Base-by-base conservation (phyloP, 805 yeast species). In the Jamesozyma piceae region DNA sequence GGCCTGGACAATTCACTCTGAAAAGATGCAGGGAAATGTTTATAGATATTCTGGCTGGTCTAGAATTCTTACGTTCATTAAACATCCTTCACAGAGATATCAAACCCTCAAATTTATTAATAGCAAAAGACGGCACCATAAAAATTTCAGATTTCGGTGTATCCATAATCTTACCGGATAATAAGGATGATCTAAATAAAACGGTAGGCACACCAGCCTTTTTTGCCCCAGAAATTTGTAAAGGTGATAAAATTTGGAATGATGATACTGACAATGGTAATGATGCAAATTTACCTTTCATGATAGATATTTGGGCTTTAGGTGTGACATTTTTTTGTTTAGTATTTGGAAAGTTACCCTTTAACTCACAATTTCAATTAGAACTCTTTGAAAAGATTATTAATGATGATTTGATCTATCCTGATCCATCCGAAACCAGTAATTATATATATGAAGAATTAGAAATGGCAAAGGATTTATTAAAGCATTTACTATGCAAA, bases 151-250 rank as follows among this genome's bases (percentile, higher is more conserved):
- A 90, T 66, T 92, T 90, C 65, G 97, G 98, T 20, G 95, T 92
- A 13, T 86, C 96, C 1, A 83, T 85, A 62, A 36, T 41, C 29
- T 30, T 45, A 4, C 35, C 33, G 11, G 71, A 3, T 53, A 17
- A 19, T 11, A 17, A 37, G 5, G 47, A 40, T 3, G 70, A 75
- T 49, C 69, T 90, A 47, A 94, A 96, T 1, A 90, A 89, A 62
- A 90, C 97, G 0, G 97, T 95, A 0, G 98, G 97, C 4, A 90
- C 97, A 0, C 97, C 97, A 2, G 97, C 96, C 0, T 90, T 90
- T 61, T 81, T 88, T 55, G 95, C 97, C 0, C 96, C 96, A 0
- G 99, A 92, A 59, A 69, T 89, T 37, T 89, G 96, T 57, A 71
- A 73, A 42, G 79, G 84, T 1, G 60, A 55, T 29, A 60, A 57